These are phyloP conservation scores for Metarhizium humberi DNA, from an alignment of 2,329 filamentous ascomycete species.

Conservation along the genomic window DNA sequence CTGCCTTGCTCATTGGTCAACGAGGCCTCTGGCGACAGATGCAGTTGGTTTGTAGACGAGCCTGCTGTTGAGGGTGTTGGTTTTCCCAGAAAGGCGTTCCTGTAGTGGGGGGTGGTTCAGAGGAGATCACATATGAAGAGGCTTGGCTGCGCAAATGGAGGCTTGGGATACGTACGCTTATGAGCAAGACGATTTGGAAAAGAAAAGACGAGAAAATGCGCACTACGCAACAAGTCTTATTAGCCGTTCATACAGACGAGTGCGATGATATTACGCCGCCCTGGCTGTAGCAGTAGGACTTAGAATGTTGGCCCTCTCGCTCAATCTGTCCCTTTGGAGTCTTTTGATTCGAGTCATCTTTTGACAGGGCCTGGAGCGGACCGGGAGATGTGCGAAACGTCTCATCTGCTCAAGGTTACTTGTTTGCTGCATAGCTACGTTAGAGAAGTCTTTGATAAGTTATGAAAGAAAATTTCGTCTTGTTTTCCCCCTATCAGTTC, in stretches of 20 bases:
- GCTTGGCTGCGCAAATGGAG: background rate
- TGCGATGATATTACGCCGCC: background rate
- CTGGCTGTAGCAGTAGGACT: background rate
- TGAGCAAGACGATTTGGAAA: background rate
- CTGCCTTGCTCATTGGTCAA: constrained; percentile 88
- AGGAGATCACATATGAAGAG: background rate
- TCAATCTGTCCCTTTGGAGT: background rate
- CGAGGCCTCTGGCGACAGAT: constrained; percentile 70
- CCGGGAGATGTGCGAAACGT: background rate
- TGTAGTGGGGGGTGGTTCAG: constrained; percentile 22
- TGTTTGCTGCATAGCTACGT: background rate
- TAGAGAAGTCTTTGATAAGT: background rate
- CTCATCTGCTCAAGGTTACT: background rate
- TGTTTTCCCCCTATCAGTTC: background rate
- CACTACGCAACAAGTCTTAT: background rate
- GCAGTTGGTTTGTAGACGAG: constrained; percentile 91
- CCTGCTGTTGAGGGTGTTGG: constrained; percentile 76
- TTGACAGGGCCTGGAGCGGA: background rate
- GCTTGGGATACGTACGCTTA: background rate
- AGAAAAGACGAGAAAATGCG: background rate
- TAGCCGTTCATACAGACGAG: background rate
- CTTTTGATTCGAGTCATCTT: background rate
- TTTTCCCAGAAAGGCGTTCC: constrained; percentile 65
- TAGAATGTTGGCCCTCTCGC: background rate
- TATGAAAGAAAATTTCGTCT: background rate